phyloP scores from a whole-genome alignment of 176 grass and related monocot species.

The Carex littledalei region DNA sequence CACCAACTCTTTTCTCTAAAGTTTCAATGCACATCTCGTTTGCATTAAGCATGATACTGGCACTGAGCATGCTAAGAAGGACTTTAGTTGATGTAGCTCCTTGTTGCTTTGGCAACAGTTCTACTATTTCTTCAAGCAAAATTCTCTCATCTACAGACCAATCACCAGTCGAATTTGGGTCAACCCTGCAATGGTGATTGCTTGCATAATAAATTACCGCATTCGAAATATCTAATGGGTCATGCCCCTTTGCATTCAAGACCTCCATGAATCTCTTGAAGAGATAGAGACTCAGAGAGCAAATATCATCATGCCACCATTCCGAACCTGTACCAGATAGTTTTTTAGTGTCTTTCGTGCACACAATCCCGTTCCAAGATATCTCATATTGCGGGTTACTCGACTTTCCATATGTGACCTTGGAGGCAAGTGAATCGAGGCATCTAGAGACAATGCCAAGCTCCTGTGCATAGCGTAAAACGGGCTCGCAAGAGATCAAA shows the following conservation, averaged over 20 bases:
- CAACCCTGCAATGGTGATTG: constrained; percentile 45
- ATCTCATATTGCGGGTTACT: neutral
- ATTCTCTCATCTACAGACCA: constrained; percentile 69
- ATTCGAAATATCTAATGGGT: constrained; percentile 47
- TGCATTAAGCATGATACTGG: constrained; percentile 61
- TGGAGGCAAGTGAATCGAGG: constrained; percentile 66
- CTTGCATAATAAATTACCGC: constrained; percentile 72
- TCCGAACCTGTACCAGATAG: constrained; percentile 3
- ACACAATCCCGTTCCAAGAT: constrained; percentile 10
- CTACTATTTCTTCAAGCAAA: constrained; percentile 91
- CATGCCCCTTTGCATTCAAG: constrained; percentile 65
- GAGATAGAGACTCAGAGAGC: constrained; percentile 59
- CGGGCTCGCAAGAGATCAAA: constrained; percentile 63
- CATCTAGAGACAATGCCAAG: constrained; percentile 58
- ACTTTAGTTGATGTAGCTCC: constrained; percentile 66
- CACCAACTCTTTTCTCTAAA: constrained; percentile 68
- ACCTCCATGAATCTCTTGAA: constrained; percentile 84
- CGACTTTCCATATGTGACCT: constrained; percentile 11
- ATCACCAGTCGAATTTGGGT: constrained; percentile 51
- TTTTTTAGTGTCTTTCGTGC: neutral
- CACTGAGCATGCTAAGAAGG: constrained; percentile 68
- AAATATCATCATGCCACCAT: constrained; percentile 84
- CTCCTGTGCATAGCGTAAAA: constrained; percentile 59
- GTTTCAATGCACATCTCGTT: constrained; percentile 62
- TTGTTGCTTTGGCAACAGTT: constrained; percentile 65